phyloP scores from a whole-genome alignment of 78 protist genomes.

The Dictyostelium discoideum region dicty_2.7 NC_007088.5:2054501-2055000 shows the following conservation, averaged over 20 bases:
- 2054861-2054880: no score
- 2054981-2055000: neutral
- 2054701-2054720: no score
- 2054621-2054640: neutral
- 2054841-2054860: no score
- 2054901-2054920: neutral
- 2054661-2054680: no score
- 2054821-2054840: neutral
- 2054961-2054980: neutral
- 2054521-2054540: neutral
- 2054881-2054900: no score
- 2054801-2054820: neutral
- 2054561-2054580: neutral
- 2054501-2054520: no score
- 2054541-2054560: neutral
- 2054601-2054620: neutral
- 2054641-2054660: no score
- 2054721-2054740: neutral
- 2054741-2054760: neutral
- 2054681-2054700: neutral
- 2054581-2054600: no score
- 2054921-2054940: neutral
- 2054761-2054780: no score
- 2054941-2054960: neutral
- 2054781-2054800: neutral